These are phyloP conservation scores for Lactarius tabidus DNA, from an alignment of 768 basidiomycete species.

Conservation along the genomic window DNA sequence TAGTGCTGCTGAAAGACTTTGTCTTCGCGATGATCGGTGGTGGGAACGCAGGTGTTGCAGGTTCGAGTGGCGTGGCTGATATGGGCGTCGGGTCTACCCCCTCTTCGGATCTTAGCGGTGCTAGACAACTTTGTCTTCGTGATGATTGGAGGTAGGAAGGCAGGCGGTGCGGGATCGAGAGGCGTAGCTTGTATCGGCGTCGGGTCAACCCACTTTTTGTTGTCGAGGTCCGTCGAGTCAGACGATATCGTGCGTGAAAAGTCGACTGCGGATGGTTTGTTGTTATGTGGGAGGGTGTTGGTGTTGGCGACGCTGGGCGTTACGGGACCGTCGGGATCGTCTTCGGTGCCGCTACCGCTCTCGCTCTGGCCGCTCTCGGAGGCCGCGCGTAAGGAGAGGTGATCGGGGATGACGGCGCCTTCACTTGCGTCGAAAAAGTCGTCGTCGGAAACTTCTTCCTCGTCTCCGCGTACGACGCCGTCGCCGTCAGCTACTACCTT, in stretches of 20 bases:
- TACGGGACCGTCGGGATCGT: conserved; percentile 65
- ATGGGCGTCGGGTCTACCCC: conserved; percentile 69
- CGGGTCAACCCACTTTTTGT: conserved; percentile 66
- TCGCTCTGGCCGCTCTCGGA: conserved; percentile 45
- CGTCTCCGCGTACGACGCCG: conserved; percentile 30
- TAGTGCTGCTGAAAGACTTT: conserved; percentile 31
- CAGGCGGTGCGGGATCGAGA: conserved; percentile 11
- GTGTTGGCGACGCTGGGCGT: conserved; percentile 71
- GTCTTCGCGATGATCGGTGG: too few relatives aligned
- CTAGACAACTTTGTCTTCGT: conserved; percentile 26
- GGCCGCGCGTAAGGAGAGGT: conserved; percentile 39
- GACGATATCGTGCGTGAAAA: conserved; percentile 34
- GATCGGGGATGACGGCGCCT: conserved; percentile 34
- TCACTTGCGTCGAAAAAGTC: conserved; percentile 51
- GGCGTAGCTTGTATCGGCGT: conserved; percentile 40
- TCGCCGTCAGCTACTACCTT: too few relatives aligned
- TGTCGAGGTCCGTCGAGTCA: conserved; percentile 40
- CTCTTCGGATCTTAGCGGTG: conserved; percentile 43
- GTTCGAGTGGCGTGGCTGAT: conserved; percentile 27
- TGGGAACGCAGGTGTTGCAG: too few relatives aligned
- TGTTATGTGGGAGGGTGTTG: conserved; percentile 16
- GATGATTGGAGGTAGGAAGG: conserved; percentile 18
- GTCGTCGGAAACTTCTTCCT: conserved; percentile 37
- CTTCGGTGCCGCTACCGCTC: conserved; percentile 64
- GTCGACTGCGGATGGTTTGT: conserved; percentile 30